Percentiles rank a stretch among this genome's conserved stretches.
Conservation (phyloP, 108 stramenopile genomes). For the Nannochloropsis salina region DNA sequence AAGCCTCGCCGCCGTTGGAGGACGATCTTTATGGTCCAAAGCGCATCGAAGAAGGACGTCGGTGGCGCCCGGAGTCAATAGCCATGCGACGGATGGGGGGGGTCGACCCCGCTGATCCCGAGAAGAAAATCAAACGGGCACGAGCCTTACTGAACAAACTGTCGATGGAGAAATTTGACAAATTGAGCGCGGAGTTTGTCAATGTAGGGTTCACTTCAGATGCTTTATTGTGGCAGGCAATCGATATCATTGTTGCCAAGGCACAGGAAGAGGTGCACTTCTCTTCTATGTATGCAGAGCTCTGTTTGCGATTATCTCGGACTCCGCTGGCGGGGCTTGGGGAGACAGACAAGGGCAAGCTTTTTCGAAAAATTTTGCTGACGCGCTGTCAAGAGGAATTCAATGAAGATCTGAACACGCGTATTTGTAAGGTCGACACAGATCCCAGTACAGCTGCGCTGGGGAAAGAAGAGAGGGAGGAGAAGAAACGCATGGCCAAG, state of each 20-base stretch:
- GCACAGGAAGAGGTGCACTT: conserved; percentile 50
- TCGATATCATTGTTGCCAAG: conserved; percentile 44
- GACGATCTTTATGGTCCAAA: neutral
- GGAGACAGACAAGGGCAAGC: conserved; percentile 42
- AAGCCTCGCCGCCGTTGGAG: neutral
- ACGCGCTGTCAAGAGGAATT: conserved; percentile 46
- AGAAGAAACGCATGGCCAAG: conserved; percentile 39
- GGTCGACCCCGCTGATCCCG: conserved; percentile 5
- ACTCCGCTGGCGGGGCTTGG: conserved; percentile 33
- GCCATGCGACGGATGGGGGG: neutral
- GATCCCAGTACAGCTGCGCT: conserved; percentile 8
- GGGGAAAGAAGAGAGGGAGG: conserved; percentile 31
- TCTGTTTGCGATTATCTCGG: conserved; percentile 34
- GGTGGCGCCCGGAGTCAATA: neutral
- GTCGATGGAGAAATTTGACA: conserved; percentile 45
- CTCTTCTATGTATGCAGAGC: conserved; percentile 49
- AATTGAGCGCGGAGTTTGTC: conserved; percentile 38
- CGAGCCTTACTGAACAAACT: conserved; percentile 47
- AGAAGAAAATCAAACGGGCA: conserved; percentile 34
- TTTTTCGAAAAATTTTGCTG: conserved; percentile 46
- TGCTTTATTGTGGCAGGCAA: conserved; percentile 26
- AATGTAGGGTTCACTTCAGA: conserved; percentile 28
- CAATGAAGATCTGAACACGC: conserved; percentile 29
- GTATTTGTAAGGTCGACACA: neutral
- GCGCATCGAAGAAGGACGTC: conserved; percentile 10